Evolutionary conservation across 306 rosid species (phyloP).

Genomic region (Cucumis melo): DNA sequence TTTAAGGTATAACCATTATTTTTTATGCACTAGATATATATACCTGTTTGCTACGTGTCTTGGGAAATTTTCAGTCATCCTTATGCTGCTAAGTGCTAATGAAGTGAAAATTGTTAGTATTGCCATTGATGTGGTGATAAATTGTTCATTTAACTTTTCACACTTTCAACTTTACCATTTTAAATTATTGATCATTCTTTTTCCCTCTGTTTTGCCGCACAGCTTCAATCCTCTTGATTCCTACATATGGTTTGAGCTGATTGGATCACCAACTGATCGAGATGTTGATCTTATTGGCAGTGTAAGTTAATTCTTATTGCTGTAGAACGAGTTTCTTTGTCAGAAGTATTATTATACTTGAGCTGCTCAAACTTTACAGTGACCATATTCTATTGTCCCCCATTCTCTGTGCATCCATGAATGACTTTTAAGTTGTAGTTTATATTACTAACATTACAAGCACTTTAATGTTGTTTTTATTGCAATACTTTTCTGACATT

Average conservation of each 20-base stretch:
- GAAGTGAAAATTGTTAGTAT: background rate
- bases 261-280: slow-evolving; percentile 69
- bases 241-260: slow-evolving; percentile 75
- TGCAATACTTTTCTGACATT: too few relatives aligned
- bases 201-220: slow-evolving; percentile 15
- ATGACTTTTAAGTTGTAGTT: background rate
- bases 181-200: background rate
- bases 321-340: background rate
- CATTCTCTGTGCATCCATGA: background rate
- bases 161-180: background rate
- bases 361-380: background rate
- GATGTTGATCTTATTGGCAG: slow-evolving; percentile 69
- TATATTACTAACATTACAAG: background rate
- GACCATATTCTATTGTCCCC: background rate
- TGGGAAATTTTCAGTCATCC: background rate
- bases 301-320: slow-evolving; percentile 32
- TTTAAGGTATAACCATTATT: background rate
- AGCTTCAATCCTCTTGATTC: slow-evolving; percentile 93
- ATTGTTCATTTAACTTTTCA: background rate
- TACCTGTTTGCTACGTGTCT: background rate
- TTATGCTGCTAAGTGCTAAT: background rate
- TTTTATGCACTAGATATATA: background rate
- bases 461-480: too few relatives aligned
- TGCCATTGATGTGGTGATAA: background rate
- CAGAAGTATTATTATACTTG: background rate